These are phyloP conservation scores for Mycena epipterygia DNA, from an alignment of 768 basidiomycete species.

Conservation along the genomic window DNA sequence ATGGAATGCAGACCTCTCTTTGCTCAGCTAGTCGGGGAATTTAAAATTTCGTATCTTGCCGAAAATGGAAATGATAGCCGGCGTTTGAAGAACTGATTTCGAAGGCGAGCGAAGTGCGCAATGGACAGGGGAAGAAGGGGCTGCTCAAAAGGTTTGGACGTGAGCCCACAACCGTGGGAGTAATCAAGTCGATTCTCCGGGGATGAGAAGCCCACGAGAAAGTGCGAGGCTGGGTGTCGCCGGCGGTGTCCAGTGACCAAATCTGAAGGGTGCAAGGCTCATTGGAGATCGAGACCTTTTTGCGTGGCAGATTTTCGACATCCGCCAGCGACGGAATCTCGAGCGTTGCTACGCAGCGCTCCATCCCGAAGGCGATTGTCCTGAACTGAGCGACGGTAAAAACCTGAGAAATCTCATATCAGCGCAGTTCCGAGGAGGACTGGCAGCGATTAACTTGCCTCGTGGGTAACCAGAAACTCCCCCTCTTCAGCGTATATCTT, in stretches of 20 bases:
- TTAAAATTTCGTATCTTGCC: slow-evolving; percentile 15
- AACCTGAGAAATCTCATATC: not conserved
- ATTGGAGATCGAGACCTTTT: not conserved
- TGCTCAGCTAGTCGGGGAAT: slow-evolving; percentile 18
- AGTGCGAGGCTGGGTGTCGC: not conserved
- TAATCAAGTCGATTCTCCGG: not conserved
- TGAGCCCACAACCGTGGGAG: not conserved
- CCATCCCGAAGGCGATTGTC: slow-evolving; percentile 30
- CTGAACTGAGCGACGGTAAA: slow-evolving; percentile 34
- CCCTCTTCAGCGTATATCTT: slow-evolving; percentile 25
- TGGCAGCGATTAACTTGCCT: not conserved
- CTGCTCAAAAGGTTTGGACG: not conserved
- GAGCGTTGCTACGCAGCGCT: slow-evolving; percentile 21
- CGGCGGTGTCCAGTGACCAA: not conserved
- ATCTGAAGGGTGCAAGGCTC: not conserved
- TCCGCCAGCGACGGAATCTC: slow-evolving; percentile 10
- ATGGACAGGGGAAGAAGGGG: not conserved
- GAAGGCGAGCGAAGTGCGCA: not conserved
- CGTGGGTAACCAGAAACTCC: not conserved
- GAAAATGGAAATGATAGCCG: not conserved
- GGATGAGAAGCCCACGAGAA: slow-evolving; percentile 10
- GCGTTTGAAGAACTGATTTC: not conserved
- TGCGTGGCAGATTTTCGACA: not conserved
- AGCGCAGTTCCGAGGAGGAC: not conserved
- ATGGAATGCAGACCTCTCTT: too few species aligned